Evolutionary conservation across 1,284 basidiomycete genomes (phyloP).

Genomic region (Trichosporon coremiiforme): DNA sequence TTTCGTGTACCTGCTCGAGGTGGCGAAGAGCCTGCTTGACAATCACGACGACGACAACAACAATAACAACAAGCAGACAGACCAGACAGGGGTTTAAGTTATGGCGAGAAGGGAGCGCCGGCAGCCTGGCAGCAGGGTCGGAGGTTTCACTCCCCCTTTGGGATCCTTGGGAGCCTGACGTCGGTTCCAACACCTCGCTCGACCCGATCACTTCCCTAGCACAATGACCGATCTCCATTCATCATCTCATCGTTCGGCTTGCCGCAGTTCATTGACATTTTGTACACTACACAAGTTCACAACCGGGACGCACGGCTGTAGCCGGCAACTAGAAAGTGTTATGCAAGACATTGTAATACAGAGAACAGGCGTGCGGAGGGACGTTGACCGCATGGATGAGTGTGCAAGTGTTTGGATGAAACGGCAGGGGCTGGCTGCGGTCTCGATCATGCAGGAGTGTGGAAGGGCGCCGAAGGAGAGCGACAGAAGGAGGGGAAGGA

Average conservation of each 20-base stretch:
- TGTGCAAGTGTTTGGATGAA: not conserved
- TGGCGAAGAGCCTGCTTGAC: not conserved
- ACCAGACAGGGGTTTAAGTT: not conserved
- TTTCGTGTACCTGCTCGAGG: not conserved
- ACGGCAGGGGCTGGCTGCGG: conserved; percentile 8
- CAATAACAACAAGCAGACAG: not conserved
- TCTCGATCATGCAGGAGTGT: not conserved
- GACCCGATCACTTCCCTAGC: not conserved
- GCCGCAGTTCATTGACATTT: not conserved
- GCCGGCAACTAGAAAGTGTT: not conserved
- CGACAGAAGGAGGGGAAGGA: conserved; percentile 5
- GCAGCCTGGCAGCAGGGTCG: not conserved
- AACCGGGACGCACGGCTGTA: not conserved
- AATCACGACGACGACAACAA: not conserved
- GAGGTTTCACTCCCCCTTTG: not conserved
- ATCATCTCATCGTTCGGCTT: not conserved
- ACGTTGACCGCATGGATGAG: not conserved
- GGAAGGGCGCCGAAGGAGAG: not conserved
- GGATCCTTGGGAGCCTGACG: not conserved
- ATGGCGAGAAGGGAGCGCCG: not conserved
- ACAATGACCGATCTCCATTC: not conserved
- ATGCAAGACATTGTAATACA: conserved; percentile 4
- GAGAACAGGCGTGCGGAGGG: not conserved
- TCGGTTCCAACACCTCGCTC: not conserved
- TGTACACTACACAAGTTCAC: not conserved